Base-by-base conservation (phyloP, 1,139 yeast genomes). In the Blastobotrys persicus region DNA sequence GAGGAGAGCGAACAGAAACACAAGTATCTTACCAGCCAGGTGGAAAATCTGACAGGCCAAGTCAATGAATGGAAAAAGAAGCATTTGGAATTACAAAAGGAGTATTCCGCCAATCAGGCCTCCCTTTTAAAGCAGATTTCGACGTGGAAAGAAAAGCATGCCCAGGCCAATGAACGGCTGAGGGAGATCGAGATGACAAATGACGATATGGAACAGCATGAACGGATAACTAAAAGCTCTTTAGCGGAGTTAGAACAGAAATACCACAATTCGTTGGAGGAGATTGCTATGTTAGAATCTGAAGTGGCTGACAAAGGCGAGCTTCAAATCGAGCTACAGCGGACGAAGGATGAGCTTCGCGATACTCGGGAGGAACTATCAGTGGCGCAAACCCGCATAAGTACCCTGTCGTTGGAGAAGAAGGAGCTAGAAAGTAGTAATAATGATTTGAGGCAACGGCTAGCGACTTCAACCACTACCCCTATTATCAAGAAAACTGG, bases 121-220 rank as follows among this genome's bases (percentile, higher is more conserved):
- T 54, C 67, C 7, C 54, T 63, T 14, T 61, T 58, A 46, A 55
- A 60, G 31, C 69, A 66, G 50, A 58, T 64, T 16, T 52, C 51
- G 3, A 43, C 63, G 12, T 53, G 66, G 32, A 55, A 60, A 37
- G 59, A 58, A 18, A 66, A 67, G 1, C 65, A 62, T 41, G 55
- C 53, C 31, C 55, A 55, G 31, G 65, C 65, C 4, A 61, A 55
- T 40, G 50, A 55, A 14, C 57, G 61, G 37, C 58, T 69, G n/a
- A 55, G 69, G n/a, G 73, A 70, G 34, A 66, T 67, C 7, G 73
- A 69, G 52, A 64, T 66, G 61, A 66, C 61, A 31, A 68, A 69
- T 48, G 73, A 69, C 50, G 71, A 69, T 47, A 64, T 70, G 64
- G 73, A 69, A 51, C 61, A 66, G 16, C 62, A 59, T 18, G 72